Evolutionary conservation across 169 alveolate species (phyloP), one percentile per base, ranked within the genome.

Genomic region (Eimeria maxima): DNA sequence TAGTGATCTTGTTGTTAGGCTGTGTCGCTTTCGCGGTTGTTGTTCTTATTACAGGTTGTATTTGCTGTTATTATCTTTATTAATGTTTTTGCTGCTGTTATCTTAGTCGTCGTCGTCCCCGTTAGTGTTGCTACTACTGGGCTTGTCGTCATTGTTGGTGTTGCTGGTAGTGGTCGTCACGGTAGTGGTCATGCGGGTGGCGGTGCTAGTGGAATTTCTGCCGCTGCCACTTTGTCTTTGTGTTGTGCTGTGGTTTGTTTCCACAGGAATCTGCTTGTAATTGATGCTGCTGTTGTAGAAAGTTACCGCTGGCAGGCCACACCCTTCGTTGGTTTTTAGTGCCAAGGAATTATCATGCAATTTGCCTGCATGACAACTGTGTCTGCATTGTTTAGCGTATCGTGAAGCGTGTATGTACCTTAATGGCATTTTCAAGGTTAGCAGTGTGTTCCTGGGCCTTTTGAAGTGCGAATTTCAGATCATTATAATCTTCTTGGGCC

Each of bases 401-500:
- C 11, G 22, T 42, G 86, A 60, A 6, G 13, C 8, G 74, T 29
- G 50, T 69, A 27, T 55, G 27, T 53, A 83, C 96, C 90, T 97
- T 96, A 18, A 98, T 98, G 94, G 98, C 98, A 83, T 98, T 97
- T 95, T 98, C 97, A 97, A 98, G 97, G 86, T 97, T 97, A 53
- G 96, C 96, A 90, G 97, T 97, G 95, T 97, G 97, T 44, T 97
- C 97, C 80, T 97, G 98, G 11, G 97, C 98, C 95, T 98, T 97
- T 38, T 97, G 97, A 91, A 98, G 96, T 10, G 99, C 98, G 95
- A 98, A 96, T 93, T 98, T 98, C 29, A 98, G 97, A 93, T 98
- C 98, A 95, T 98, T 98, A 80, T 98, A 97, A 96, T 98, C 99
- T 84, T 98, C 99, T 90, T 98, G 97, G 38, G 98, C 98, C 94